phyloP scores from a whole-genome alignment of 2,329 filamentous ascomycete genomes.

The Ophiosphaerella narmari region DNA sequence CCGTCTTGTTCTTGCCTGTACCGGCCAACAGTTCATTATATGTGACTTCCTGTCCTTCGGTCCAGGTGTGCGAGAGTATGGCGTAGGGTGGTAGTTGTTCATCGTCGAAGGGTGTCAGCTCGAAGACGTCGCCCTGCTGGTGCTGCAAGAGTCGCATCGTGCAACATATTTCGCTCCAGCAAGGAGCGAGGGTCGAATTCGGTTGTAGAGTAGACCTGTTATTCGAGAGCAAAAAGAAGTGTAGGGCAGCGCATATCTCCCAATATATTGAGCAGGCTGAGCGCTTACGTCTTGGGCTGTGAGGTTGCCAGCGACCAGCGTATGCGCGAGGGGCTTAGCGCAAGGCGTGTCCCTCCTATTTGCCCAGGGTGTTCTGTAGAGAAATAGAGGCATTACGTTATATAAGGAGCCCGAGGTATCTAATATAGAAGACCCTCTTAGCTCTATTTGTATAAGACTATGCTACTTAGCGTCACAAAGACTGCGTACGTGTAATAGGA shows the following conservation, averaged over 20 bases:
- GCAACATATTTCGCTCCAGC: neutral
- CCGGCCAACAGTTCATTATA: constrained; percentile 15
- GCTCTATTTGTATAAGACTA: no score
- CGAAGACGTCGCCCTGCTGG: no score
- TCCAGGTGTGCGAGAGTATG: constrained; percentile 17
- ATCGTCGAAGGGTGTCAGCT: no score
- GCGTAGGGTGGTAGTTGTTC: no score
- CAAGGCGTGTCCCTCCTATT: no score
- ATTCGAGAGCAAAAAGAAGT: constrained; percentile 4
- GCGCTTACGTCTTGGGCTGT: constrained; percentile 1
- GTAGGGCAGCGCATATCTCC: constrained; percentile 5
- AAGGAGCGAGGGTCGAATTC: constrained; percentile 1
- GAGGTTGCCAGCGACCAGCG: neutral
- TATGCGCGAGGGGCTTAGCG: neutral
- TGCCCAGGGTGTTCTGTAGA: no score
- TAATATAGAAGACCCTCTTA: no score
- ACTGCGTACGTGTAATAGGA: no score
- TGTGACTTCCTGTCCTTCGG: constrained; percentile 18
- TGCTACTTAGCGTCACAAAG: no score
- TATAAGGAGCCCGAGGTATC: no score
- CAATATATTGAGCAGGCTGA: constrained; percentile 13
- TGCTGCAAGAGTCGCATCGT: no score
- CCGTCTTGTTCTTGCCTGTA: constrained; percentile 11
- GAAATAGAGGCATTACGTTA: no score
- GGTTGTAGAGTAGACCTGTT: constrained; percentile 5